A percentile compares a stretch with the other conserved stretches of the same genome.
Evolutionary conservation across 2,329 filamentous ascomycete genomes (phyloP).

Genomic region (Neoarthrinium moseri): DNA sequence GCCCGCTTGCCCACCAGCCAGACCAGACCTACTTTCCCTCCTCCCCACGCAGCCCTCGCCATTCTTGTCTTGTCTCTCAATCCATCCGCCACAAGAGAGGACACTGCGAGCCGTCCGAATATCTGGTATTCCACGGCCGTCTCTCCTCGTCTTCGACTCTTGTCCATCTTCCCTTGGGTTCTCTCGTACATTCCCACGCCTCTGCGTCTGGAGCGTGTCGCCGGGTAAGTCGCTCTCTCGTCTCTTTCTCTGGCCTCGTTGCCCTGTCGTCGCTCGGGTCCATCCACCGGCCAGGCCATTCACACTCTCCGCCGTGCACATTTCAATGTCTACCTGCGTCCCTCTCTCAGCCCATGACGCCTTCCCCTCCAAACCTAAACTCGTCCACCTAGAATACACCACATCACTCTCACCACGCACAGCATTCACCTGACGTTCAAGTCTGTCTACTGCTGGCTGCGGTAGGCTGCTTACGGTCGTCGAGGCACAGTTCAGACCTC

Average conservation of each 20-base stretch:
- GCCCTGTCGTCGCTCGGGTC: not conserved
- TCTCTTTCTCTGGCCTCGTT: conserved; percentile 1
- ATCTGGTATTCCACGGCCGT: conserved; percentile 21
- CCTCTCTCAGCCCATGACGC: not conserved
- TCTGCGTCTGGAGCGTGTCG: conserved; percentile 1
- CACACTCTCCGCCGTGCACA: not conserved
- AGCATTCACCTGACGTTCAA: no score
- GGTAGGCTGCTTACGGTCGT: not conserved
- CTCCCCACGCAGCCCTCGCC: conserved; percentile 15
- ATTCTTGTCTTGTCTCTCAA: no score
- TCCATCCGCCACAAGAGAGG: no score
- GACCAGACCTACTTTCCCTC: conserved; percentile 5
- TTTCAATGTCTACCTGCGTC: not conserved
- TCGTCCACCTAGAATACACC: no score
- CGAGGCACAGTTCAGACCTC: not conserved
- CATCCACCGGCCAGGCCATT: not conserved
- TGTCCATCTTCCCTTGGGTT: conserved; percentile 9
- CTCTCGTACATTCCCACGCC: conserved; percentile 1
- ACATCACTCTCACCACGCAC: no score
- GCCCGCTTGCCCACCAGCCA: not conserved
- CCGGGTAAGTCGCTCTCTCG: conserved; percentile 15
- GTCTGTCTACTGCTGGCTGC: no score
- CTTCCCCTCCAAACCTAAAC: not conserved
- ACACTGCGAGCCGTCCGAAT: conserved; percentile 6
- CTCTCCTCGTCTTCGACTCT: conserved; percentile 9